These are phyloP conservation scores for Paraglomus brasilianum DNA, from an alignment of 192 early-diverging fungal genomes.

Conservation along the genomic window DNA sequence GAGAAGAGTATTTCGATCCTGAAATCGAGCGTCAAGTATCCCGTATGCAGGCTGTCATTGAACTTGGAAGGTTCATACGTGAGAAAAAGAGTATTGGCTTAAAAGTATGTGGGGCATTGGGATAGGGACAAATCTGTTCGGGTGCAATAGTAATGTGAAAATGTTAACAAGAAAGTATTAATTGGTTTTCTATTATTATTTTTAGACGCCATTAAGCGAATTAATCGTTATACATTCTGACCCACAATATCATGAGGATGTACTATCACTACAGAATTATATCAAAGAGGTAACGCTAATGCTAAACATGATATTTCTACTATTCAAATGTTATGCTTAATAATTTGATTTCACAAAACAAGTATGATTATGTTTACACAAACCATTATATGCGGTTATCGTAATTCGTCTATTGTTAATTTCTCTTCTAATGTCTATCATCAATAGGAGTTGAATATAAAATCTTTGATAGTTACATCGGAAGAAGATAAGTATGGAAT, in stretches of 20 bases:
- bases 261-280: conserved; percentile 80
- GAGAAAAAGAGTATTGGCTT: conserved; percentile 90
- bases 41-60: conserved; percentile 96
- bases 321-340: too few species aligned
- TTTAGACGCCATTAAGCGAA: conserved; percentile 82
- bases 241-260: conserved; percentile 84
- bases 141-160: not conserved
- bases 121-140: conserved; percentile 22
- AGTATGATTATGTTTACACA: too few species aligned
- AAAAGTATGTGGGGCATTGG: conserved; percentile 60
- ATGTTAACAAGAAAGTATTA: conserved; percentile 7
- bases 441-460: conserved; percentile 84
- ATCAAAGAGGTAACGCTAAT: conserved; percentile 59
- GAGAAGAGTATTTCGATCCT: conserved; percentile 93
- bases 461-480: conserved; percentile 80
- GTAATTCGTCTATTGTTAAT: too few species aligned
- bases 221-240: conserved; percentile 89
- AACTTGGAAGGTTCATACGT: conserved; percentile 86
- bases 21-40: conserved; percentile 93
- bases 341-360: too few species aligned
- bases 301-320: too few species aligned
- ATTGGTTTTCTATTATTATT: conserved; percentile 6
- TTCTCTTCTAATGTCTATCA: too few species aligned
- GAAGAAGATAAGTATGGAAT: conserved; percentile 92
- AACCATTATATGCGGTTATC: too few species aligned